phyloP scores from a whole-genome alignment of 2,329 filamentous ascomycete species.

The Cercospora sesami region DNA sequence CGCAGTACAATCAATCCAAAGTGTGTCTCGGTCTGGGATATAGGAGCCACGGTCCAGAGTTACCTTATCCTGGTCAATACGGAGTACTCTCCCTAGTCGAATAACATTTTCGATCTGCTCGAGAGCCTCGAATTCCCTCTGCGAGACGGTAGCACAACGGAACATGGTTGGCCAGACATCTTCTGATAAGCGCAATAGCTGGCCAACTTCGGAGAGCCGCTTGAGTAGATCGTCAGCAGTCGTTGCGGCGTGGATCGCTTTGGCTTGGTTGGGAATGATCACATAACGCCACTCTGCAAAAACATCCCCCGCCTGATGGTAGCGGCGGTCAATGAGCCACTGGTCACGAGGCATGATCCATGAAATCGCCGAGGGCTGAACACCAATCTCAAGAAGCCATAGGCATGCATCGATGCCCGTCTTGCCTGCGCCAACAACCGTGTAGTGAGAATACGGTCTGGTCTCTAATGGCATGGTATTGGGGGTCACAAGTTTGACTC shows the following conservation, averaged over 20 bases:
- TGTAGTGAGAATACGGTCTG: constrained; percentile 21
- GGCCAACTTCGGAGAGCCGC: constrained; percentile 4
- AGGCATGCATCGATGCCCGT: constrained; percentile 29
- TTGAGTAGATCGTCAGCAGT: constrained; percentile 15
- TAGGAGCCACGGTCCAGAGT: constrained; percentile 16
- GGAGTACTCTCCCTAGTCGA: constrained; percentile 20
- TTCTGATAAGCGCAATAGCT: constrained; percentile 13
- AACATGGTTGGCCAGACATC: constrained; percentile 23
- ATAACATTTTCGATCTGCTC: constrained; percentile 22
- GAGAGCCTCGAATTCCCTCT: constrained; percentile 11
- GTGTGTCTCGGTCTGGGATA: constrained; percentile 11
- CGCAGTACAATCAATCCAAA: constrained; percentile 29
- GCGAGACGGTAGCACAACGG: constrained; percentile 24
- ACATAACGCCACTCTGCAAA: not conserved
- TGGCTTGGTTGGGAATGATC: not conserved
- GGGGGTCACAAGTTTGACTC: constrained; percentile 17
- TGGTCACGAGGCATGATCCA: constrained; percentile 32
- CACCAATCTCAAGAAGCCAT: constrained; percentile 19
- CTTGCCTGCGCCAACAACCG: constrained; percentile 27
- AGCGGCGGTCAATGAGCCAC: constrained; percentile 22
- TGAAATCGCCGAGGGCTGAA: constrained; percentile 17
- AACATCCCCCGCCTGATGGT: constrained; percentile 7
- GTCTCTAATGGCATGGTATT: constrained; percentile 15
- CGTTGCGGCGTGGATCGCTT: constrained; percentile 16
- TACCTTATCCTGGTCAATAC: constrained; percentile 15